These are phyloP conservation scores for Peronospora farinosa DNA, from an alignment of 352 stramenopile species.

Conservation along the genomic window DNA sequence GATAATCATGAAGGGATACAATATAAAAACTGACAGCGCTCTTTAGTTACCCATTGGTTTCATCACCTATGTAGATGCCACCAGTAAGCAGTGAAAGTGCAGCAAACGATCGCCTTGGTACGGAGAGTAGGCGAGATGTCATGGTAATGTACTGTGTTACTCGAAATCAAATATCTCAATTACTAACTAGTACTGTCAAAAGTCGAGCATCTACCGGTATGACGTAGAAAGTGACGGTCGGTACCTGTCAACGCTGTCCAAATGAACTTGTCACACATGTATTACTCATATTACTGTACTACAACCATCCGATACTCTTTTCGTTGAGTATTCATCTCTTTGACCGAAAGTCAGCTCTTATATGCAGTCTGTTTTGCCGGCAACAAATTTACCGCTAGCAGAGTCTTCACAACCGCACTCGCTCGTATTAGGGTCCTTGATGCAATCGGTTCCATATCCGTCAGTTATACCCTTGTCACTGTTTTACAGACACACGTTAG, in stretches of 20 bases:
- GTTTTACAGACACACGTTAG: slow-evolving; percentile 12
- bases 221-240: no score
- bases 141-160: neutral
- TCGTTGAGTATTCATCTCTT: no score
- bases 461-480: slow-evolving; percentile 15
- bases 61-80: slow-evolving; percentile 34
- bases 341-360: slow-evolving; percentile 10
- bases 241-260: no score
- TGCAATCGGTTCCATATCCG: slow-evolving; percentile 26
- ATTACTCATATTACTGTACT: no score
- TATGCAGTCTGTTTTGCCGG: slow-evolving; percentile 20
- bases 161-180: no score
- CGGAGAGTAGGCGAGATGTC: slow-evolving; percentile 16
- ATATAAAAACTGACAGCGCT: neutral
- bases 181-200: no score
- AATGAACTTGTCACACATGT: no score
- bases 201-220: no score
- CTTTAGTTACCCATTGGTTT: slow-evolving; percentile 40
- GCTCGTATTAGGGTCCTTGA: slow-evolving; percentile 19
- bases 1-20: neutral
- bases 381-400: slow-evolving; percentile 22
- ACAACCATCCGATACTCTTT: no score
- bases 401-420: slow-evolving; percentile 33
- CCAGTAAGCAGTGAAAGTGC: slow-evolving; percentile 26
- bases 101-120: slow-evolving; percentile 13